Conservation (phyloP, 129 eudicot genomes). For the Centella asiatica region DNA sequence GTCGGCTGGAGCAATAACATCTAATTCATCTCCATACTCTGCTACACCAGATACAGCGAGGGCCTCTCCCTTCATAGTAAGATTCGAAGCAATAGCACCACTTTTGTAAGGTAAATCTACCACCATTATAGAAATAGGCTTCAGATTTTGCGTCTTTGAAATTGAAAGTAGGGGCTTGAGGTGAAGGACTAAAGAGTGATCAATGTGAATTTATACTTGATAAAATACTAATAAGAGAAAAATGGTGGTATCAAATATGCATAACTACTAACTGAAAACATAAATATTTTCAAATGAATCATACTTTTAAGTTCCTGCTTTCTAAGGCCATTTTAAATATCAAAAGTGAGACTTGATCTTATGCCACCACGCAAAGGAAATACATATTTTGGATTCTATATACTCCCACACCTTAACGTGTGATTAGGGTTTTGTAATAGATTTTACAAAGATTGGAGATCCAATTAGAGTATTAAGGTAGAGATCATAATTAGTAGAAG, state of each 20-base stretch:
- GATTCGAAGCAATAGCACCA: slow-evolving; percentile 51
- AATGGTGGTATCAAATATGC: background rate
- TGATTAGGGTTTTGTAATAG: too few species aligned
- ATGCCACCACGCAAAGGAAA: too few species aligned
- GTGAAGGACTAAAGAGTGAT: background rate
- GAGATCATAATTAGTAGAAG: too few species aligned
- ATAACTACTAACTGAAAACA: too few species aligned
- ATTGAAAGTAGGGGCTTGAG: background rate
- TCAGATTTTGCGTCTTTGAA: background rate
- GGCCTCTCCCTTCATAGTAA: slow-evolving; percentile 82
- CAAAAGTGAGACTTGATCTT: too few species aligned
- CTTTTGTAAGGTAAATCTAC: slow-evolving; percentile 63
- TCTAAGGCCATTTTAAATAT: too few species aligned
- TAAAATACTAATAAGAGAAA: background rate
- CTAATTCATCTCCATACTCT: slow-evolving; percentile 88
- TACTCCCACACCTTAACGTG: too few species aligned
- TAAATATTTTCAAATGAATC: too few species aligned
- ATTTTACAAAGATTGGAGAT: too few species aligned
- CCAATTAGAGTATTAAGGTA: too few species aligned
- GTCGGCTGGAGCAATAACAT: slow-evolving; percentile 98
- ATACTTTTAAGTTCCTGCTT: too few species aligned
- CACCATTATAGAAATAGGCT: slow-evolving; percentile 15
- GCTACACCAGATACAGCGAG: slow-evolving; percentile 93
- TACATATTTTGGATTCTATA: too few species aligned
- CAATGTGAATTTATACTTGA: background rate